Conservation (phyloP, 106 monocot genomes). For the Acorus gramineus region DNA sequence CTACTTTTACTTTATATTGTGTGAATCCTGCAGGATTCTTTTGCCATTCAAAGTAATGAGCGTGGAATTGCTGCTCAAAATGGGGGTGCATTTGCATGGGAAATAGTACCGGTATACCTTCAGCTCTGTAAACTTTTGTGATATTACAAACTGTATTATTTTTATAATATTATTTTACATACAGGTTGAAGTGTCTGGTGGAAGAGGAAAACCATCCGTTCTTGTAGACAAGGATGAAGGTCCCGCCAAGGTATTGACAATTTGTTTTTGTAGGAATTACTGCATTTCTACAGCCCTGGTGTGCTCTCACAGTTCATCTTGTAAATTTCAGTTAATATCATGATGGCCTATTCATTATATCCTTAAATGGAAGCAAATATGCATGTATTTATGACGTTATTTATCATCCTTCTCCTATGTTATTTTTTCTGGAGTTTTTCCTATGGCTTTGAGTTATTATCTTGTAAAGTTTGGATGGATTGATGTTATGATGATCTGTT, state of each 20-base stretch:
- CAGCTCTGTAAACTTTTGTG: neutral
- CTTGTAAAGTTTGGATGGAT: no score
- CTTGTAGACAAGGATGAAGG: conserved; percentile 72
- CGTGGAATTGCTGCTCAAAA: conserved; percentile 67
- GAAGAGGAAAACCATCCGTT: conserved; percentile 61
- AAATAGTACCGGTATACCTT: conserved; percentile 64
- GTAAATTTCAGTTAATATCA: no score
- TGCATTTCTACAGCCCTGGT: no score
- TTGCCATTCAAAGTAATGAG: conserved; percentile 79
- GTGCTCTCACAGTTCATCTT: no score
- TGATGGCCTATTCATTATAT: no score
- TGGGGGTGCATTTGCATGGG: conserved; percentile 73
- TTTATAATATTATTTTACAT: neutral
- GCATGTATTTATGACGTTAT: no score
- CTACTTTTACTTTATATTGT: no score
- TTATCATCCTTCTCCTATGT: no score
- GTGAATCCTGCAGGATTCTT: conserved; percentile 40
- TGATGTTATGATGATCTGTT: no score
- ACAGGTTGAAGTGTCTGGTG: conserved; percentile 66
- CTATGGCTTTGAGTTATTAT: no score
- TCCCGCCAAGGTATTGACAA: conserved; percentile 49
- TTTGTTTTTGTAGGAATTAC: neutral
- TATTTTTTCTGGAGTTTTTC: no score
- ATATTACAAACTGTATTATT: neutral
- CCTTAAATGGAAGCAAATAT: no score